A percentile compares a stretch with the other conserved stretches of the same genome.
Conservation (phyloP, 2,329 filamentous ascomycete species). For the Talaromyces sp. region DNA sequence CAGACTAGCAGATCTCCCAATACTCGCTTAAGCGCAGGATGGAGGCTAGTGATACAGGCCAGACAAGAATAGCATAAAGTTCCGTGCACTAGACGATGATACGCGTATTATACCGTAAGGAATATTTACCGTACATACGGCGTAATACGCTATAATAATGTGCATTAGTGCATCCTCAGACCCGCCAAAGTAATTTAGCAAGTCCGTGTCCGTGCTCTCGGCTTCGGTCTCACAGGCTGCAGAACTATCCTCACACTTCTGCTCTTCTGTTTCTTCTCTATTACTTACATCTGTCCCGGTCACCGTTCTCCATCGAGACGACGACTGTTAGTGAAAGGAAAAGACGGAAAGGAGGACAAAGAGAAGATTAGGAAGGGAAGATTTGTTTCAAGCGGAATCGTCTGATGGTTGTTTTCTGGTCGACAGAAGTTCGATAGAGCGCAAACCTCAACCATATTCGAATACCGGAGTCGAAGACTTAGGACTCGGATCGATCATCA, state of each 20-base stretch:
- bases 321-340: neutral
- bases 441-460: neutral
- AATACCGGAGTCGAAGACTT: neutral
- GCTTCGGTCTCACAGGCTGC: conserved; percentile 4
- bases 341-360: neutral
- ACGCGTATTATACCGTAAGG: neutral
- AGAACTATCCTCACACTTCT: neutral
- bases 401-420: neutral
- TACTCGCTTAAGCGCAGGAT: neutral
- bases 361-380: neutral
- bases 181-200: conserved; percentile 1
- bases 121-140: neutral
- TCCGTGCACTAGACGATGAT: neutral
- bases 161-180: neutral
- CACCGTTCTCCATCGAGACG: neutral
- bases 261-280: neutral
- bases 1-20: neutral
- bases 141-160: neutral
- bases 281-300: neutral
- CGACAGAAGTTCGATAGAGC: neutral
- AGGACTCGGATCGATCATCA: neutral
- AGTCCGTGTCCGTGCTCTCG: conserved; percentile 8
- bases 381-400: neutral
- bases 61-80: neutral
- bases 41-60: neutral